Conservation (phyloP, 2,329 filamentous ascomycete genomes). For the Neurospora sp. region DNA sequence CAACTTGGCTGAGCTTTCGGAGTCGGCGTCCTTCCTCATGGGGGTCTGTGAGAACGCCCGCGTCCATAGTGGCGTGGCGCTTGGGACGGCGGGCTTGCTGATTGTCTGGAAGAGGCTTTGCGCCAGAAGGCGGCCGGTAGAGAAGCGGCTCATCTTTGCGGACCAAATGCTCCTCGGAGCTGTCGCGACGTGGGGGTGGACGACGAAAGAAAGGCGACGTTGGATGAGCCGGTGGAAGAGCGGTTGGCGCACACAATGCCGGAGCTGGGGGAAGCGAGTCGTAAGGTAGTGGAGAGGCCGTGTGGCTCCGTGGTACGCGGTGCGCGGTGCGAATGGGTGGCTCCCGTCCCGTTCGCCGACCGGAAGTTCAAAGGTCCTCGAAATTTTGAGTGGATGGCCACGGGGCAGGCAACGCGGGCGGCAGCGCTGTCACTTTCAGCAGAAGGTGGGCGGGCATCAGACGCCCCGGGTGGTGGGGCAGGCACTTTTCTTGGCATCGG, state of each 20-base stretch:
- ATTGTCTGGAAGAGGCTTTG: slow-evolving; percentile 12
- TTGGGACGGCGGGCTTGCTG: slow-evolving; percentile 6
- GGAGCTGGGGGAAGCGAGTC: not conserved
- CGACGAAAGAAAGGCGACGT: not conserved
- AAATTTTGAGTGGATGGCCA: not conserved
- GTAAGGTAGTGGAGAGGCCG: not conserved
- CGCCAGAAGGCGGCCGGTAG: slow-evolving; percentile 17
- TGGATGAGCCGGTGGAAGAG: slow-evolving; percentile 23
- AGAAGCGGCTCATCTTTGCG: slow-evolving; percentile 16
- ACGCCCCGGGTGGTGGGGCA: not conserved
- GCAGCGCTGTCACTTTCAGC: not conserved
- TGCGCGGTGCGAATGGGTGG: not conserved
- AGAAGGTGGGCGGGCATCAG: not conserved
- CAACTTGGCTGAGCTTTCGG: not conserved
- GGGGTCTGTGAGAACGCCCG: slow-evolving; percentile 17
- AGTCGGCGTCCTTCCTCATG: not conserved
- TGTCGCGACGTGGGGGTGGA: not conserved
- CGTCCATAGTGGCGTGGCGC: slow-evolving; percentile 13
- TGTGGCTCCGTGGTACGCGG: not conserved
- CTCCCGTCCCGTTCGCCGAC: not conserved
- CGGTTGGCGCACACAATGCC: slow-evolving; percentile 6
- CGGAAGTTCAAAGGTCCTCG: not conserved
- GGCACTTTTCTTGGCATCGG: not conserved
- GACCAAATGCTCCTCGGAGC: slow-evolving; percentile 4
- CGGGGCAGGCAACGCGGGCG: not conserved